Base-by-base conservation (phyloP, 2,329 filamentous ascomycete genomes). In the Bipolaris sorokiniana region DNA sequence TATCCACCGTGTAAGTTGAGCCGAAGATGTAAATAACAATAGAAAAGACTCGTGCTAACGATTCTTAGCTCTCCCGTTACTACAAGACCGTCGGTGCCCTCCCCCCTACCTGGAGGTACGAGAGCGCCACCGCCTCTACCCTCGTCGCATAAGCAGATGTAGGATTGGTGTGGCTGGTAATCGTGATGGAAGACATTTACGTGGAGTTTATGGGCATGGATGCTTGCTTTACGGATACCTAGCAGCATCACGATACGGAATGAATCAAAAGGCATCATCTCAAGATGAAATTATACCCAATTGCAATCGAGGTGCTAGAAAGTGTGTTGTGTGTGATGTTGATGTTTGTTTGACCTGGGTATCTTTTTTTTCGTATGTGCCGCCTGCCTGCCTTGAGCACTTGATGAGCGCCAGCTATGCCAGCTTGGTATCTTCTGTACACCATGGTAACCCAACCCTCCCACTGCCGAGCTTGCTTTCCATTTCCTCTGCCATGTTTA, bases 21-120 rank as follows among this genome's bases (percentile, higher is more conserved):
- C n/a, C 10, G 11, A 23, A 9, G 16, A 45, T 23, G 15, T 11
- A 10, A 38, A n/a, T n/a, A 15, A 7, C n/a, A 38, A 26, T n/a
- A 11, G 16, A 22, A 28, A 9, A 10, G 26, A 13, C 40, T 20
- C 7, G 9, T 10, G 26, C 51, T 58, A 33, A 54, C 47, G 2
- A 5, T 15, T 16, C 26, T 3, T n/a, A 58, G 55, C 90, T 99
- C 73, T 95, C 92, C 79, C 90, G 95, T 75, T 98, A 98, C 90
- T 99, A 98, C 91, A 98, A 97, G 91, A 94, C 92, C 80, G 94
- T 89, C 76, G 86, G 87, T 83, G 86, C 84, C 70, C 84, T 89
- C 59, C 86, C 94, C 77, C 94, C 94, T 73, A 98, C 91, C 84
- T 98, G 94, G 94, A 93, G 91, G 86, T 98, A 98, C 88, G 94